These are phyloP conservation scores for Penicillium cinerascens DNA, from an alignment of 495 filamentous ascomycete genomes.

Conservation along the genomic window DNA sequence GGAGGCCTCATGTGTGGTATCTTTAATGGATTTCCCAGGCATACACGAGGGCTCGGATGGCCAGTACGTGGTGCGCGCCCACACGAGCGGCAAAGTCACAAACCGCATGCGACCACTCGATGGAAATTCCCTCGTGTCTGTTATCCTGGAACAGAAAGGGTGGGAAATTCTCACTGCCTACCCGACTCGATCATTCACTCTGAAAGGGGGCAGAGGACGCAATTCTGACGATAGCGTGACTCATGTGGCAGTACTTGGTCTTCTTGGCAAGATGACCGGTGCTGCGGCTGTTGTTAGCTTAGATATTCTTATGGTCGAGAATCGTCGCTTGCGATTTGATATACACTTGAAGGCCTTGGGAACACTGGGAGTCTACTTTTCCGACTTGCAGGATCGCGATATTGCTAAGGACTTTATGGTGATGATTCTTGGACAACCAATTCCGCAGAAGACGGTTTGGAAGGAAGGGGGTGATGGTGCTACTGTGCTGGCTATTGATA, in stretches of 20 bases:
- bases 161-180: constrained; percentile 83
- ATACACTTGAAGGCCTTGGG: constrained; percentile 78
- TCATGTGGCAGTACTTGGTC: constrained; percentile 67
- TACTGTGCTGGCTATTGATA: constrained; percentile 72
- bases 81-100: constrained; percentile 64
- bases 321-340: constrained; percentile 58
- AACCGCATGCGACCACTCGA: constrained; percentile 38
- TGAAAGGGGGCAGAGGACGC: constrained; percentile 22
- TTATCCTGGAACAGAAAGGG: constrained; percentile 58
- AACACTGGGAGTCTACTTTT: constrained; percentile 67
- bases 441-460: constrained; percentile 66
- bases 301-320: constrained; percentile 52
- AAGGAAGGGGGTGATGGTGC: constrained; percentile 44
- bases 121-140: constrained; percentile 45
- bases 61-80: constrained; percentile 68
- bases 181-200: constrained; percentile 55
- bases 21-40: constrained; percentile 69
- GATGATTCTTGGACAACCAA: constrained; percentile 63
- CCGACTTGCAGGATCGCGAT: constrained; percentile 54
- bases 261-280: constrained; percentile 88
- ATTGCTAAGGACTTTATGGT: constrained; percentile 71
- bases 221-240: no score
- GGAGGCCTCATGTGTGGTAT: constrained; percentile 60
- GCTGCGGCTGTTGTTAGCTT: constrained; percentile 67
- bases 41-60: constrained; percentile 36